Evolutionary conservation across 1,139 yeast genomes (phyloP), one percentile per base, ranked within the genome.

Genomic region (Hyphopichia burtonii): DNA sequence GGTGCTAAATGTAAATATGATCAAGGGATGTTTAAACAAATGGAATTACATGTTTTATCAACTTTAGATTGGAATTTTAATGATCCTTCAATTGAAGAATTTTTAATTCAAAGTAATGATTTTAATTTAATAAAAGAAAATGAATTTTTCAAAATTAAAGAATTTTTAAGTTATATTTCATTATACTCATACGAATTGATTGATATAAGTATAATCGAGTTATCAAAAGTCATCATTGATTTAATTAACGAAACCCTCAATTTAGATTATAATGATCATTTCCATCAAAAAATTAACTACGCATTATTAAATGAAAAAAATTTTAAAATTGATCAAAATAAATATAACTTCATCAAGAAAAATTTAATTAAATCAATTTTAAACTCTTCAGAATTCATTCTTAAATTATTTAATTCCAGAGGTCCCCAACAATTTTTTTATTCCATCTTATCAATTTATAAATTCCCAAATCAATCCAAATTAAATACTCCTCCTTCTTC

Each of bases 1-100:
- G 83, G 83, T 30, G 76, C 78, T 40, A 66, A 73, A 50, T 75
- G 82, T 49, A 69, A 71, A 42, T 80, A 80, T 55, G 84, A 80
- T 52, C 78, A 70, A 48, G 77, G 80, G 3, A 82, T 82, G 87
- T 80, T 63, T 76, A 80, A 65, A 49, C 76, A 71, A 54, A 72
- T 71, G 77, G 78, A 72, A 54, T 50, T 71, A 28, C 76, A 82
- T 53, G 78, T 82, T 31, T 61, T 82, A 49, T 71, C 72, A 41
- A 81, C 87, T 0, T 67, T 82, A 50, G 77, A 76, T 47, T 82
- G 88, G 88, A 74, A 74, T 32, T 65, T 82, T 42, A 73, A 69
- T 47, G 86, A 79, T 53, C 82, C 86, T 9, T 68, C 74, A 44
- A 66, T 82, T 42, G 80, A 77, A 44, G 85, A 82, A 50, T 82